Percentiles rank a stretch among this genome's conserved stretches.
These are phyloP conservation scores for Diaporthe destruens DNA, from an alignment of 2,329 filamentous ascomycete genomes.

Conservation along the genomic window DNA sequence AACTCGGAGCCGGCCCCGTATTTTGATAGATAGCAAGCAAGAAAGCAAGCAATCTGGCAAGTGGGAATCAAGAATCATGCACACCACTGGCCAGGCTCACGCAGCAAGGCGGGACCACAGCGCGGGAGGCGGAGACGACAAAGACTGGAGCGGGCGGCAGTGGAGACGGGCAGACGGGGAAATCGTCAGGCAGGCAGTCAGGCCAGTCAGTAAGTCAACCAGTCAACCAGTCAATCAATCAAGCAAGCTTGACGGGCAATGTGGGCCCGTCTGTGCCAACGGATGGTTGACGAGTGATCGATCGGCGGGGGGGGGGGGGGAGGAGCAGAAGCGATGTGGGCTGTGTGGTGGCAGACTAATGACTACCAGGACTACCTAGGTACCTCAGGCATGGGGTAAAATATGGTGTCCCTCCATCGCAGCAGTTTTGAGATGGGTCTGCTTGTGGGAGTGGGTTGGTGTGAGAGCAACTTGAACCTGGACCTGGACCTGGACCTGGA, in stretches of 20 bases:
- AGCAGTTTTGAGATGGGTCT: conserved; percentile 7
- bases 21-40: conserved; percentile 29
- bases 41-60: neutral
- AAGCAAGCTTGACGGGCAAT: neutral
- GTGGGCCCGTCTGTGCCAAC: neutral
- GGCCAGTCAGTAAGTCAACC: no score
- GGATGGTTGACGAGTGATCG: conserved; percentile 27
- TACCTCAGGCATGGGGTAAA: conserved; percentile 13
- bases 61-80: conserved; percentile 33
- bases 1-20: conserved; percentile 24
- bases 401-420: conserved; percentile 2
- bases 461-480: no score
- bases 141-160: conserved; percentile 2
- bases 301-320: conserved; percentile 23
- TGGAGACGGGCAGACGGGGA: neutral
- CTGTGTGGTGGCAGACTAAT: conserved; percentile 21
- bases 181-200: no score
- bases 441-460: neutral
- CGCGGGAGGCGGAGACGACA: neutral
- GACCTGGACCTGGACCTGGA: neutral
- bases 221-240: neutral
- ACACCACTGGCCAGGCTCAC: neutral
- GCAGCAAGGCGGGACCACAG: conserved; percentile 3
- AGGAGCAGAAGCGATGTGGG: neutral
- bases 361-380: no score